Percentiles rank a stretch among this genome's conserved stretches.
Conservation (phyloP, 495 filamentous ascomycete genomes). For the Aspergillus carlsbadensis region DNA sequence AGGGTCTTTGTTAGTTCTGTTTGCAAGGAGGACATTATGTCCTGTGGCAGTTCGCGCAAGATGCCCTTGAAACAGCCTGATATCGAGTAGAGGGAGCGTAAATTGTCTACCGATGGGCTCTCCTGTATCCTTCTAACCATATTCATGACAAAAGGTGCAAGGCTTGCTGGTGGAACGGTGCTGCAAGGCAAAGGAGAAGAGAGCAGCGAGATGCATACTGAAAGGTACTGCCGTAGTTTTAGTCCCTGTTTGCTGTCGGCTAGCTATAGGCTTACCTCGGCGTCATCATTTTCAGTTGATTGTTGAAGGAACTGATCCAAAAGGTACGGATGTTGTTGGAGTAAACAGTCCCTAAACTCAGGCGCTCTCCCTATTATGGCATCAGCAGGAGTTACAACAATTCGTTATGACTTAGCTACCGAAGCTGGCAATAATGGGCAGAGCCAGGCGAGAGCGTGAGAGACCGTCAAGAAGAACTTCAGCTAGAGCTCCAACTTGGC, state of each 20-base stretch:
- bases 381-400: too few species aligned
- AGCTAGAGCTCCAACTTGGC: slow-evolving; percentile 42
- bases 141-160: slow-evolving; percentile 41
- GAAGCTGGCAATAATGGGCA: slow-evolving; percentile 40
- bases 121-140: slow-evolving; percentile 32
- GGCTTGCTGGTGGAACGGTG: slow-evolving; percentile 36
- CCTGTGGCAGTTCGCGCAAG: slow-evolving; percentile 34
- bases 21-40: slow-evolving; percentile 45
- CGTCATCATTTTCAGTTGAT: slow-evolving; percentile 26
- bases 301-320: slow-evolving; percentile 44
- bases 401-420: too few species aligned
- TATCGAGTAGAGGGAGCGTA: slow-evolving; percentile 43
- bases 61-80: slow-evolving; percentile 33
- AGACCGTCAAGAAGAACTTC: slow-evolving; percentile 45
- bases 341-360: slow-evolving; percentile 37
- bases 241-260: neutral
- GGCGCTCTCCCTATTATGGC: slow-evolving; percentile 29
- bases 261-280: slow-evolving; percentile 30
- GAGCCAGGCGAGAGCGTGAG: slow-evolving; percentile 37
- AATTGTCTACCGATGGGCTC: slow-evolving; percentile 38
- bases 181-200: slow-evolving; percentile 37
- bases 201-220: slow-evolving; percentile 41
- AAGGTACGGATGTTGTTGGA: slow-evolving; percentile 40
- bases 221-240: slow-evolving; percentile 29
- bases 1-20: slow-evolving; percentile 45